Evolutionary conservation across 2,329 filamentous ascomycete genomes (phyloP).

Genomic region (Claviceps africana): DNA sequence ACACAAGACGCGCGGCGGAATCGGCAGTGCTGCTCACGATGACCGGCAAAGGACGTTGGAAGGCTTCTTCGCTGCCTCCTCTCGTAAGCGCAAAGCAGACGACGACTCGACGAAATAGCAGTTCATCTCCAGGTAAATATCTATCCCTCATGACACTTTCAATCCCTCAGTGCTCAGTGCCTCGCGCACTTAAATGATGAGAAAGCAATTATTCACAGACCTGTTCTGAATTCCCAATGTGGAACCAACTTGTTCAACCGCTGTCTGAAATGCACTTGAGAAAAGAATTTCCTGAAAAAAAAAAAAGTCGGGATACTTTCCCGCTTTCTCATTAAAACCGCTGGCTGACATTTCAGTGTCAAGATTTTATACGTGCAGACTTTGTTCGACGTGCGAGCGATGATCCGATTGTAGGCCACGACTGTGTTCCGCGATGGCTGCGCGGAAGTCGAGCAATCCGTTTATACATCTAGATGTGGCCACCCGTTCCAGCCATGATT

Average conservation of each 20-base stretch:
- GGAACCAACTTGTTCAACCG: slow-evolving; percentile 65
- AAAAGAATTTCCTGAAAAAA: no score
- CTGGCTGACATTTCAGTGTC: slow-evolving; percentile 1
- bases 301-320: background rate
- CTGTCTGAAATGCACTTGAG: slow-evolving; percentile 50
- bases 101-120: background rate
- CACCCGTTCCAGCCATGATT: background rate
- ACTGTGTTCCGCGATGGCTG: background rate
- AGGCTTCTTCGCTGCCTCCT: slow-evolving; percentile 51
- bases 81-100: slow-evolving; percentile 5
- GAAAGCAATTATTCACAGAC: slow-evolving; percentile 60
- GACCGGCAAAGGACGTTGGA: slow-evolving; percentile 61
- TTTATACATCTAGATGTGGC: background rate
- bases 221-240: slow-evolving; percentile 63
- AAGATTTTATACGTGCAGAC: background rate
- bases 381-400: background rate
- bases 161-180: slow-evolving; percentile 5
- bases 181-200: slow-evolving; percentile 43
- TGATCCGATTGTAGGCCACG: background rate
- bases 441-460: background rate
- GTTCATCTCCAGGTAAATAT: slow-evolving; percentile 24
- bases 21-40: slow-evolving; percentile 67
- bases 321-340: background rate
- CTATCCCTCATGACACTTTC: background rate
- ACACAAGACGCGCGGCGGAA: slow-evolving; percentile 67